phyloP scores from a whole-genome alignment of 768 basidiomycete genomes.

The Russula emetica region DNA sequence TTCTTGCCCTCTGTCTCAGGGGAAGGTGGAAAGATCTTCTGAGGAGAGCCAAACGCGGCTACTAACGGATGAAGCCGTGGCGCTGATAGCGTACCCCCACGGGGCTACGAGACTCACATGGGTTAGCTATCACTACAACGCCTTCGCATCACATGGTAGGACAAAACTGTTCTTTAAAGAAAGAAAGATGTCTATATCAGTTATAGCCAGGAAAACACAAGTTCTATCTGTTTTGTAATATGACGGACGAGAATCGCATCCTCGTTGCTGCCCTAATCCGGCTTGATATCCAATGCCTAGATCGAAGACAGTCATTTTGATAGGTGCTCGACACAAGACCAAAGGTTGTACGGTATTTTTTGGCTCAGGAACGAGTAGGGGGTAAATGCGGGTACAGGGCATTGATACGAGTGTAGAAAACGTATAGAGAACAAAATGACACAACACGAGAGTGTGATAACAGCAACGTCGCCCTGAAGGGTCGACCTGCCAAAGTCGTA shows the following conservation, averaged over 20 bases:
- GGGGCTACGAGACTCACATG: not conserved
- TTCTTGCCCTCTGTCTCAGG: slow-evolving; percentile 34
- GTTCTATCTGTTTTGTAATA: no score
- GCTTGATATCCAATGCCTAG: not conserved
- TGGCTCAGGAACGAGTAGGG: not conserved
- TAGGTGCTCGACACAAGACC: not conserved
- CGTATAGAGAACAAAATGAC: not conserved
- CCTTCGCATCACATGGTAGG: not conserved
- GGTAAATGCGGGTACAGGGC: not conserved
- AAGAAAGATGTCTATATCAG: not conserved
- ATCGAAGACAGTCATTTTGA: no score
- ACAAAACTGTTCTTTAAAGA: not conserved
- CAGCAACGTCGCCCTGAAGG: not conserved
- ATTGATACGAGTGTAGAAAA: slow-evolving; percentile 4
- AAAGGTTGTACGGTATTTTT: not conserved
- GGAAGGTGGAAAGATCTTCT: slow-evolving; percentile 14
- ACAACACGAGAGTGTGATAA: slow-evolving; percentile 1
- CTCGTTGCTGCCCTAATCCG: not conserved
- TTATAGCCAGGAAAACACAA: no score
- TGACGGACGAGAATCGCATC: no score
- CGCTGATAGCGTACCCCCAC: not conserved
- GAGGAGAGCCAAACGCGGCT: not conserved
- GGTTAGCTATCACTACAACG: not conserved
- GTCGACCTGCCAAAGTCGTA: not conserved
- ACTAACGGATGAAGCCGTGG: not conserved